Percentiles rank a stretch among this genome's conserved stretches.
phyloP scores from a whole-genome alignment of 257 asterid genomes.

The Solanum ahanhuiri region DNA sequence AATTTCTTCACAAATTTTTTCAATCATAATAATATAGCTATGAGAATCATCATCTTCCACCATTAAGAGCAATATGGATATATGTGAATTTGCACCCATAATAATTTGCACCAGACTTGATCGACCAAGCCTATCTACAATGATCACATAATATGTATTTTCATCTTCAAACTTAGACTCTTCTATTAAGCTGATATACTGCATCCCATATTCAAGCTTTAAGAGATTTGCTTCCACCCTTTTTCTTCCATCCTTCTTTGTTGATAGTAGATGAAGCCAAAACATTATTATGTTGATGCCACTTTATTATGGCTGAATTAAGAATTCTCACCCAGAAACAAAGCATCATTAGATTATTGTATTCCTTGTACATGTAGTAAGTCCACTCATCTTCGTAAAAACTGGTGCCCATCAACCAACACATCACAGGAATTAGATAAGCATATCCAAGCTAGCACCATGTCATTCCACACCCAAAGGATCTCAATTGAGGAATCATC shows the following conservation, averaged over 20 bases:
- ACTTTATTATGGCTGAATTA: neutral
- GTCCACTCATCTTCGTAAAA: neutral
- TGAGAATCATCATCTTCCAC: too few species aligned
- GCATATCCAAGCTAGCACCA: neutral
- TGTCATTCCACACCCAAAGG: neutral
- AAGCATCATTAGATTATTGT: neutral
- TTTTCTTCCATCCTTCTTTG: neutral
- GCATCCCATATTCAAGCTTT: neutral
- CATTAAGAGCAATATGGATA: too few species aligned
- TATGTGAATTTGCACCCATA: too few species aligned
- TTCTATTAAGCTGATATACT: neutral
- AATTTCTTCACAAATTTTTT: too few species aligned
- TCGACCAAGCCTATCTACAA: neutral
- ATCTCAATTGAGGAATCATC: neutral
- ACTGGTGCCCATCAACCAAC: neutral
- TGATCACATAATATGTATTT: neutral
- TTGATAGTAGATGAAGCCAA: neutral
- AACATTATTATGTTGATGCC: neutral
- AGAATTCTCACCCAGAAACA: neutral
- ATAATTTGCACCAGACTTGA: neutral
- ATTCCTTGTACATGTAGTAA: neutral
- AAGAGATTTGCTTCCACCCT: neutral
- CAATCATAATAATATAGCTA: too few species aligned
- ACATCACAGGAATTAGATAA: neutral
- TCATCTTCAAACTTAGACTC: neutral